These are phyloP conservation scores for Neurospora sp. DNA, from an alignment of 495 filamentous ascomycete species.

Conservation along the genomic window DNA sequence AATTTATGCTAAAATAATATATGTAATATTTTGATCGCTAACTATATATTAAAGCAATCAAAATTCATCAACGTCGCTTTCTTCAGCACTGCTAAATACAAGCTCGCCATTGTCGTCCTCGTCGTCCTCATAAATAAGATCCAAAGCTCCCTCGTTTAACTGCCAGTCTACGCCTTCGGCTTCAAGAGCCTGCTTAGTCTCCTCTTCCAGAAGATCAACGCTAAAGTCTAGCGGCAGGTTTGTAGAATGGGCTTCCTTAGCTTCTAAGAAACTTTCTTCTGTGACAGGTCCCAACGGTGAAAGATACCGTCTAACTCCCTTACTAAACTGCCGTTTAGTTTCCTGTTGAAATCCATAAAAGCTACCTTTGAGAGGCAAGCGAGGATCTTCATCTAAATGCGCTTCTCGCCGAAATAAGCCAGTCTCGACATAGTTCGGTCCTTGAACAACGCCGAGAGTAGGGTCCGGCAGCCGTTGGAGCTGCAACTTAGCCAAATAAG, in stretches of 20 bases:
- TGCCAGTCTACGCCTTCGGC: constrained; percentile 8
- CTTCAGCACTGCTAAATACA: background rate
- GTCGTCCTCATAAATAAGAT: background rate
- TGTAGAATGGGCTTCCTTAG: background rate
- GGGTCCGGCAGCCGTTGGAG: constrained; percentile 23
- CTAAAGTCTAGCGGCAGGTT: constrained; percentile 22
- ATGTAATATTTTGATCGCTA: background rate
- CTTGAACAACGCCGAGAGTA: constrained; percentile 36
- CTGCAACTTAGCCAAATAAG: constrained; percentile 21
- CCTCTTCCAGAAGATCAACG: constrained; percentile 6
- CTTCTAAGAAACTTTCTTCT: background rate
- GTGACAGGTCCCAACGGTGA: constrained; percentile 2
- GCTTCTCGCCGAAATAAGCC: constrained; percentile 27
- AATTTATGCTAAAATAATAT: background rate
- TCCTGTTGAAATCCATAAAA: constrained; percentile 21
- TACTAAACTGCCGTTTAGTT: background rate
- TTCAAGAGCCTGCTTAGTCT: constrained; percentile 8
- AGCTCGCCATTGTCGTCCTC: background rate
- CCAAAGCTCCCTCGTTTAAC: background rate
- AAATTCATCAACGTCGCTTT: background rate
- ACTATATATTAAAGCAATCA: background rate
- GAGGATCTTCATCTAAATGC: constrained; percentile 26
- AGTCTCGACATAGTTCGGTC: constrained; percentile 31
- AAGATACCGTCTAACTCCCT: background rate
- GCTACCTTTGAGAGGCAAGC: constrained; percentile 22